phyloP scores from a whole-genome alignment of 2,329 filamentous ascomycete genomes.

The Botryosphaeria dothidea region DNA sequence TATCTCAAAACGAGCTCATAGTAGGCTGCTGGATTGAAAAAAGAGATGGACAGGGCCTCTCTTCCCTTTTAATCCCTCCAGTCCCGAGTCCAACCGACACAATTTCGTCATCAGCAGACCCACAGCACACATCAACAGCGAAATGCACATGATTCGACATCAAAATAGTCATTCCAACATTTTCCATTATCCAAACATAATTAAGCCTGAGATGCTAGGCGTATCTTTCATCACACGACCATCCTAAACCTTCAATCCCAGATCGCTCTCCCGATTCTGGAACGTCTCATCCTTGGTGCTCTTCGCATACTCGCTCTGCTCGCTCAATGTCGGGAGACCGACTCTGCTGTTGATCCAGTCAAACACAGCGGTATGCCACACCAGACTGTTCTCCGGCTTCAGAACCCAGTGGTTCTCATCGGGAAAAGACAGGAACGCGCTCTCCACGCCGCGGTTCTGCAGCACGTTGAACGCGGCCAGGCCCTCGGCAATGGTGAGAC shows the following conservation, averaged over 20 bases:
- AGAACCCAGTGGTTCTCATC: slow-evolving; percentile 78
- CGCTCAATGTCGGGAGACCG: slow-evolving; percentile 49
- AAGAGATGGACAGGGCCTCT: too few species aligned
- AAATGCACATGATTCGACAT: too few species aligned
- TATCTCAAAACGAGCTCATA: too few species aligned
- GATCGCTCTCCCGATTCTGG: slow-evolving; percentile 11
- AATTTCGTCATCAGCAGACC: too few species aligned
- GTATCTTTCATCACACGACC: too few species aligned
- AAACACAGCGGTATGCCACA: slow-evolving; percentile 87
- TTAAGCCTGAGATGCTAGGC: too few species aligned
- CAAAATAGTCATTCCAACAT: too few species aligned
- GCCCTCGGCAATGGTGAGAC: slow-evolving; percentile 81
- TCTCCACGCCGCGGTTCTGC: slow-evolving; percentile 73
- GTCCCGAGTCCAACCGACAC: too few species aligned
- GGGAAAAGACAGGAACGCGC: slow-evolving; percentile 77
- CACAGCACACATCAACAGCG: too few species aligned
- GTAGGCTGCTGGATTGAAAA: too few species aligned
- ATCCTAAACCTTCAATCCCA: slow-evolving; percentile 5
- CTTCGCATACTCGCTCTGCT: slow-evolving; percentile 24
- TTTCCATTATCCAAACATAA: too few species aligned
- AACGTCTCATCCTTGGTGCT: slow-evolving; percentile 4
- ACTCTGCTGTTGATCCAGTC: slow-evolving; percentile 69
- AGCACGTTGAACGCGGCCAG: slow-evolving; percentile 83
- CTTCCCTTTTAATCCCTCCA: too few species aligned
- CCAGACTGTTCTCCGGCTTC: slow-evolving; percentile 85